Percentiles rank a stretch among this genome's conserved stretches.
These are phyloP conservation scores for Aspergillus steynii DNA, from an alignment of 495 filamentous ascomycete genomes.

Conservation along the genomic window DNA sequence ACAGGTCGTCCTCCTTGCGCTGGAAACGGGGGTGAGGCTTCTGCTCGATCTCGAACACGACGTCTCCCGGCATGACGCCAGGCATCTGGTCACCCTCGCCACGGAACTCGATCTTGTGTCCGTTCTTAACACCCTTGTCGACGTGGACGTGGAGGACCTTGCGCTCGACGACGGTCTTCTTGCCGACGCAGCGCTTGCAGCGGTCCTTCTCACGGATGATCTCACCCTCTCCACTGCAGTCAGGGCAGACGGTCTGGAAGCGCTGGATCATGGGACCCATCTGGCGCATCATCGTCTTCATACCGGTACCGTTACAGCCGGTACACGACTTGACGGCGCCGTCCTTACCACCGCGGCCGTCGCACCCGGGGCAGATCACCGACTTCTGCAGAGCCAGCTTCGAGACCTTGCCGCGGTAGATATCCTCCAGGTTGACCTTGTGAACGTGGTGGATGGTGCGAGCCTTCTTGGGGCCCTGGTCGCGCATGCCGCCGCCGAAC, in stretches of 20 bases:
- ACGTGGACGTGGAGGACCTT: conserved; percentile 99
- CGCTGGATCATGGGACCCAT: conserved; percentile 99
- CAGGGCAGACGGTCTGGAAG: conserved; percentile 98
- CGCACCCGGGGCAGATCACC: conserved; percentile 93
- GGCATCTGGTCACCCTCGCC: conserved; percentile 97
- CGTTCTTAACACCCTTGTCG: conserved; percentile 88
- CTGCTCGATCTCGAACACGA: conserved; percentile 96
- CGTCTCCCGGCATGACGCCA: conserved; percentile 88
- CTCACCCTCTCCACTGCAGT: conserved; percentile 97
- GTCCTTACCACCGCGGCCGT: conserved; percentile 95
- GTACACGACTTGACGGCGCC: conserved; percentile 90
- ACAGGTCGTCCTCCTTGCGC: conserved; percentile 93
- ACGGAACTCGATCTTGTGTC: conserved; percentile 92
- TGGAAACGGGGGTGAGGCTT: conserved; percentile 96
- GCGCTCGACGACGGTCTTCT: conserved; percentile 96
- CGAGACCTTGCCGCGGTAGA: conserved; percentile 96
- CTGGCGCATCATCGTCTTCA: conserved; percentile 99
- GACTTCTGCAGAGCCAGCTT: conserved; percentile 97
- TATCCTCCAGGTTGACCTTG: conserved; percentile 96
- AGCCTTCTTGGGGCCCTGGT: conserved; percentile 87
- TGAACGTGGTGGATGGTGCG: conserved; percentile 96
- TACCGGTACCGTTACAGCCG: conserved; percentile 88
- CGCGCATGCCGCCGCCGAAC: conserved; percentile 80
- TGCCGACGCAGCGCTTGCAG: conserved; percentile 91
- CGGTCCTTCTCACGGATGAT: conserved; percentile 92